Base-by-base conservation (phyloP, 108 stramenopile genomes). In the Skeletonema potamos region DNA sequence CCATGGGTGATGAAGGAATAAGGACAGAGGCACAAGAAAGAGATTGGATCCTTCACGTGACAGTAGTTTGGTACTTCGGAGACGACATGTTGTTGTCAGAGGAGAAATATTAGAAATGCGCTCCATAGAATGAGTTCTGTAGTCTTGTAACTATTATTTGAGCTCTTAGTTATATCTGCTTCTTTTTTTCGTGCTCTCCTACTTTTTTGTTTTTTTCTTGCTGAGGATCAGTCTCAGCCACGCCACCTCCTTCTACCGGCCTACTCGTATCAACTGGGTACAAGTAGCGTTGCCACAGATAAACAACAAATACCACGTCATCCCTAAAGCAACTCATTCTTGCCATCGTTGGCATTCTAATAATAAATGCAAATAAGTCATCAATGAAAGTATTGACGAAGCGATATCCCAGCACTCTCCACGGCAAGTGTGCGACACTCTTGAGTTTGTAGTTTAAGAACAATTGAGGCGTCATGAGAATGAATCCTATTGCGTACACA, bases 341-440 rank as follows among this genome's bases (percentile, higher is more conserved):
- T 27, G 96, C 96, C 97, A 98, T 96, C 11, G 92, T 94, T 32
- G 97, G 97, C 97, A 98, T 98, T 41, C 95, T 85, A 48, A 98
- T 96, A 68, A 98, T 90, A 67, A 98, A 98, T 0, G 96, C 94
- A 59, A 98, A 98, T 17, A 98, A 86, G 70, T 98, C 97, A 66
- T 97, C 96, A 76, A 97, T 96, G 61, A 96, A 93, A 4, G 97
- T 97, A 70, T 97, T 97, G 48, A 97, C 69, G 74, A 89, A 93
- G 61, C 91, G 91, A 84, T 96, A 97, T 22, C 85, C 82, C 69
- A 97, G 64, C 18, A 96, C 92, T 58, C 84, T 64, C 95, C 95
- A 96, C n/a, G 91, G 92, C 39, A 94, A 70, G 66, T 94, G 96
- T 6, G 92, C 90, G 7, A 96, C 96, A 17, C 79, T 79, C 77